Percentiles rank a stretch among this genome's conserved stretches.
Evolutionary conservation across 176 grass and related monocot genomes (phyloP).

Genomic region (Oryza punctata): DNA sequence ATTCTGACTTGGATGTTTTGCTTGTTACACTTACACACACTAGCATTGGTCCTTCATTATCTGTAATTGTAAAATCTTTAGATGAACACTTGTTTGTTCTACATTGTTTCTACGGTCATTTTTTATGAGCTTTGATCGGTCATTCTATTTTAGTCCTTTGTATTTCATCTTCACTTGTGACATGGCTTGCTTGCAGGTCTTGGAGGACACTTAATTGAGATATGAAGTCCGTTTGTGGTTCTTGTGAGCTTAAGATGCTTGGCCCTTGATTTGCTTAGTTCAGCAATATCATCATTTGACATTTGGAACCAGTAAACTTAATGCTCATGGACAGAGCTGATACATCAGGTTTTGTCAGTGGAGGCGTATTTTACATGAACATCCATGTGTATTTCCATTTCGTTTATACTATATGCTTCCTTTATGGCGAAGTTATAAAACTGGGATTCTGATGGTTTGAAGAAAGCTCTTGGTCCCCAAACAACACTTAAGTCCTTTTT

Average conservation of each 20-base stretch:
- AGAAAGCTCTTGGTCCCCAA: conserved; percentile 28
- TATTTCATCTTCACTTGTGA: not conserved
- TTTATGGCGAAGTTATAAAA: conserved; percentile 55
- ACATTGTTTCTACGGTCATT: not conserved
- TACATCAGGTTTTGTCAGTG: conserved; percentile 91
- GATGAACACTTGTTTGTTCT: not conserved
- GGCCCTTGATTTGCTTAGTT: conserved; percentile 29
- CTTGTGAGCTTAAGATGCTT: conserved; percentile 8
- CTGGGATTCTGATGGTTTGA: conserved; percentile 33
- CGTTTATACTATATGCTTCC: conserved; percentile 61
- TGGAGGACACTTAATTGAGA: not conserved
- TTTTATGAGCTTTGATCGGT: not conserved
- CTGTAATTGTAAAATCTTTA: not conserved
- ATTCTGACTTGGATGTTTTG: not conserved
- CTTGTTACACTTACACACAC: not conserved
- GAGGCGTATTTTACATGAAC: conserved; percentile 51
- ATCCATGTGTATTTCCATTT: conserved; percentile 84
- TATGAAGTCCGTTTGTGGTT: conserved; percentile 20
- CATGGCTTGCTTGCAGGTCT: conserved; percentile 37
- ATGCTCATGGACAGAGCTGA: conserved; percentile 82
- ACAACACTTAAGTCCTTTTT: not conserved
- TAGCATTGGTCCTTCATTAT: not conserved
- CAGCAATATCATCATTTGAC: not conserved
- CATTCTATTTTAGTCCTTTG: not conserved
- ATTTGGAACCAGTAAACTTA: conserved; percentile 25